Percentiles rank a stretch among this genome's conserved stretches.
phyloP scores from a whole-genome alignment of 2,329 filamentous ascomycete species.

The Cercospora janseana region DNA sequence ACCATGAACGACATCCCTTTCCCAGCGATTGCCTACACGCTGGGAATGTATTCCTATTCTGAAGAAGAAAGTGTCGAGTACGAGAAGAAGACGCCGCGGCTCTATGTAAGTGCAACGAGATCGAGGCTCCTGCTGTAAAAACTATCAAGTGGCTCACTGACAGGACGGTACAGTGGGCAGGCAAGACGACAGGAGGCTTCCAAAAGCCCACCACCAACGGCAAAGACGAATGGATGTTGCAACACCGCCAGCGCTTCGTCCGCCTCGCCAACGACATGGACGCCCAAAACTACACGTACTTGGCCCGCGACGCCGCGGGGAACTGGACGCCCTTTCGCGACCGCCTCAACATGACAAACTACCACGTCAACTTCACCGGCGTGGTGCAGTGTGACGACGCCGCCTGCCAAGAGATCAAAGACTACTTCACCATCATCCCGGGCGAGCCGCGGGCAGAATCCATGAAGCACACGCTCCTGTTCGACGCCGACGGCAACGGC shows the following conservation, averaged over 20 bases:
- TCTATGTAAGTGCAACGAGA: too few relatives aligned
- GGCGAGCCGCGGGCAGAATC: constrained; percentile 10
- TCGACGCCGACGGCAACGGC: constrained; percentile 70
- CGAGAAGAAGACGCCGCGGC: constrained; percentile 50
- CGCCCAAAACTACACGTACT: constrained; percentile 6
- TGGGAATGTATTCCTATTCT: constrained; percentile 47
- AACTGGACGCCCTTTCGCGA: constrained; percentile 14
- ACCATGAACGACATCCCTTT: constrained; percentile 52
- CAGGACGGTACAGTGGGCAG: too few relatives aligned
- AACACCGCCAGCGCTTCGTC: constrained; percentile 50
- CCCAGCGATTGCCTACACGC: constrained; percentile 50
- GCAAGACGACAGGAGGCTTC: constrained; percentile 54
- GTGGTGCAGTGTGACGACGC: constrained; percentile 47
- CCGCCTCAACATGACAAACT: constrained; percentile 30
- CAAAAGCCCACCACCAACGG: constrained; percentile 29
- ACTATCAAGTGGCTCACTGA: too few relatives aligned
- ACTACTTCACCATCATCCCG: constrained; percentile 21
- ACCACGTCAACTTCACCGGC: constrained; percentile 48
- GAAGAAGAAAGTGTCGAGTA: constrained; percentile 46
- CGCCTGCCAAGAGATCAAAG: constrained; percentile 35
- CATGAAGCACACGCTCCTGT: constrained; percentile 14
- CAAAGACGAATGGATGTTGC: constrained; percentile 42
- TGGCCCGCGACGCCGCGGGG: background rate
- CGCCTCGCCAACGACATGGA: constrained; percentile 37
- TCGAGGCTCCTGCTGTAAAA: too few relatives aligned